These are phyloP conservation scores for Oligophagozyma castellii DNA, from an alignment of 1,139 yeast genomes.

Conservation along the genomic window DNA sequence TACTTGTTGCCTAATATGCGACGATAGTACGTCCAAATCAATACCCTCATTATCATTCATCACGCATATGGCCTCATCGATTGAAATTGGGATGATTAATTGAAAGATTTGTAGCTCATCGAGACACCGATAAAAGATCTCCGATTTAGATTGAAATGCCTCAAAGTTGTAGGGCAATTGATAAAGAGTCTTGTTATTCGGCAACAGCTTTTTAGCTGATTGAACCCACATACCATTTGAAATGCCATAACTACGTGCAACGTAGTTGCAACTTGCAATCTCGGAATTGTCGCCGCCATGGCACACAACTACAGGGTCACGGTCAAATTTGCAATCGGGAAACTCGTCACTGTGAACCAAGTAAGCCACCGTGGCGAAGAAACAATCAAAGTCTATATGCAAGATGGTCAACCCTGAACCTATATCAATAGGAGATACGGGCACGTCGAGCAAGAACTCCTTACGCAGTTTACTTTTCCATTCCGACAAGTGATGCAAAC, in stretches of 20 bases:
- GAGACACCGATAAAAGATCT: constrained; percentile 36
- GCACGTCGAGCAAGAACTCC: constrained; percentile 26
- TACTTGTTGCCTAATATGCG: constrained; percentile 32
- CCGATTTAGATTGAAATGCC: constrained; percentile 50
- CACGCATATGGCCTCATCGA: constrained; percentile 76
- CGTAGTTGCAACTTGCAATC: constrained; percentile 86
- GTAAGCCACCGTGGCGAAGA: constrained; percentile 79
- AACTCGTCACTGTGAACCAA: constrained; percentile 30
- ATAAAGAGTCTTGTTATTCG: constrained; percentile 31
- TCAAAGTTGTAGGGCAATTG: constrained; percentile 63
- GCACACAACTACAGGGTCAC: constrained; percentile 68
- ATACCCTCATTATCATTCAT: not conserved
- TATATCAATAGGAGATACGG: constrained; percentile 3
- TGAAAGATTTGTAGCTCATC: constrained; percentile 25
- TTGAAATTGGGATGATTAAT: constrained; percentile 67
- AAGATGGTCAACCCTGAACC: constrained; percentile 29
- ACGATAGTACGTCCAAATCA: constrained; percentile 12
- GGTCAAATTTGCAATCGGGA: constrained; percentile 32
- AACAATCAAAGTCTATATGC: constrained; percentile 89
- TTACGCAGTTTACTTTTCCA: constrained; percentile 74
- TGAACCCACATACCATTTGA: constrained; percentile 84
- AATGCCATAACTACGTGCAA: constrained; percentile 62
- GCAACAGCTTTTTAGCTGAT: constrained; percentile 50
- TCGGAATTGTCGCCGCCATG: constrained; percentile 58
- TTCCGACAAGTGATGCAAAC: constrained; percentile 75